phyloP scores from a whole-genome alignment of 2,329 filamentous ascomycete species.

The Rutstroemia sp. region DNA sequence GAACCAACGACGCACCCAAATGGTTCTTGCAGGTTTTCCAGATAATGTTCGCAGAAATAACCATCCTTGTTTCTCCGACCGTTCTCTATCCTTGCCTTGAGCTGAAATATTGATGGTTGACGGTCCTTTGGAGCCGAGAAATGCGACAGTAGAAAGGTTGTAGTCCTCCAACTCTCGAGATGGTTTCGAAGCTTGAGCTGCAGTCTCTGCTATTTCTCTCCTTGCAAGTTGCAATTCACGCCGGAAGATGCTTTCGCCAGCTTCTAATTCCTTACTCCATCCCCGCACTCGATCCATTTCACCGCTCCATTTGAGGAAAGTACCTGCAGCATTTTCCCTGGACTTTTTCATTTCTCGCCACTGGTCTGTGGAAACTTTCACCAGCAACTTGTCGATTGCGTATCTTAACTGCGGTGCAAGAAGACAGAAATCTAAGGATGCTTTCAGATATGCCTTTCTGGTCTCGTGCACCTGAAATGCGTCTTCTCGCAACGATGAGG shows the following conservation, averaged over 20 bases:
- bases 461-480: conserved; percentile 94
- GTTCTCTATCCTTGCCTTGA: conserved; percentile 45
- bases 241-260: conserved; percentile 75
- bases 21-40: conserved; percentile 83
- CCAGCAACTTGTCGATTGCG: conserved; percentile 77
- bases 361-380: conserved; percentile 76
- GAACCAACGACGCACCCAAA: conserved; percentile 89
- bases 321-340: conserved; percentile 54
- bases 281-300: conserved; percentile 90
- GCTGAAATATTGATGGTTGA: conserved; percentile 41
- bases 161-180: conserved; percentile 93
- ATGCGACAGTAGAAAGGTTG: conserved; percentile 80
- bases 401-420: conserved; percentile 79
- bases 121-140: conserved; percentile 63
- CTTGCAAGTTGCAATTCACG: conserved; percentile 73
- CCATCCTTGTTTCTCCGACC: conserved; percentile 85
- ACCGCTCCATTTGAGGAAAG: conserved; percentile 58
- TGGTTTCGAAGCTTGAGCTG: conserved; percentile 64
- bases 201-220: conserved; percentile 72
- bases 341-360: conserved; percentile 78
- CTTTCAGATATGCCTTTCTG: conserved; percentile 81
- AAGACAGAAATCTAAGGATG: conserved; percentile 89
- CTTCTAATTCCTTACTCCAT: conserved; percentile 93
- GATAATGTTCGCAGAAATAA: conserved; percentile 74
- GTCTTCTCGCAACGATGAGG: conserved; percentile 84